Evolutionary conservation across 306 rosid species (phyloP).

Genomic region (Delonix regia): DNA sequence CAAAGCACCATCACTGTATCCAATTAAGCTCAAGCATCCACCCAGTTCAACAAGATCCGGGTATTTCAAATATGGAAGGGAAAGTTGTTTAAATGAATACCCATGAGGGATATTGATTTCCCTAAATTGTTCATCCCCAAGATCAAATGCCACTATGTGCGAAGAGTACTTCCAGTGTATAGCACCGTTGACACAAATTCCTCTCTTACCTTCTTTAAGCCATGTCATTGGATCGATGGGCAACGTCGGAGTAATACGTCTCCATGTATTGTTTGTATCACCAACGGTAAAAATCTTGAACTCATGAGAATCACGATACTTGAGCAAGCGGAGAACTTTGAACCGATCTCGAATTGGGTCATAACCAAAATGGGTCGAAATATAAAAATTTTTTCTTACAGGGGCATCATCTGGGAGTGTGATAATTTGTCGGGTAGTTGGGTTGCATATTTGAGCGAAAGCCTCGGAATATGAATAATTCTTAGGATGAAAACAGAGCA

Average conservation of each 20-base stretch:
- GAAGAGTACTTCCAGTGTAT: not conserved
- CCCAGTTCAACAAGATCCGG: constrained; percentile 14
- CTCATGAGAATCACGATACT: not conserved
- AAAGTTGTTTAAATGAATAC: not conserved
- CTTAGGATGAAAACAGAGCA: not conserved
- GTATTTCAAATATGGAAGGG: not conserved
- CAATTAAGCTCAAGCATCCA: constrained; percentile 14
- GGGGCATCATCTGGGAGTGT: not conserved
- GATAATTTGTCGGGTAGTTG: not conserved
- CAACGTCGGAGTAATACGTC: not conserved
- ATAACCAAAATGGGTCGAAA: not conserved
- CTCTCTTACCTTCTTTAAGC: not conserved
- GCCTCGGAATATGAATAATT: not conserved
- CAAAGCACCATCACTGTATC: not conserved
- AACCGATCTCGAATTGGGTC: not conserved
- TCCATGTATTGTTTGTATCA: not conserved
- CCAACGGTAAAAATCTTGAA: not conserved
- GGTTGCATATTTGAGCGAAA: not conserved
- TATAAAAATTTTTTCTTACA: not conserved
- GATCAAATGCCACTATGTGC: not conserved
- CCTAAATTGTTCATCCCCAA: not conserved
- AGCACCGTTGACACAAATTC: constrained; percentile 8
- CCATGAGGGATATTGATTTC: not conserved
- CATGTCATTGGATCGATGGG: not conserved
- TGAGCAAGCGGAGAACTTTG: not conserved